These are phyloP conservation scores for Fimicolochytrium jonesii DNA, from an alignment of 192 early-diverging fungal species.

Conservation along the genomic window DNA sequence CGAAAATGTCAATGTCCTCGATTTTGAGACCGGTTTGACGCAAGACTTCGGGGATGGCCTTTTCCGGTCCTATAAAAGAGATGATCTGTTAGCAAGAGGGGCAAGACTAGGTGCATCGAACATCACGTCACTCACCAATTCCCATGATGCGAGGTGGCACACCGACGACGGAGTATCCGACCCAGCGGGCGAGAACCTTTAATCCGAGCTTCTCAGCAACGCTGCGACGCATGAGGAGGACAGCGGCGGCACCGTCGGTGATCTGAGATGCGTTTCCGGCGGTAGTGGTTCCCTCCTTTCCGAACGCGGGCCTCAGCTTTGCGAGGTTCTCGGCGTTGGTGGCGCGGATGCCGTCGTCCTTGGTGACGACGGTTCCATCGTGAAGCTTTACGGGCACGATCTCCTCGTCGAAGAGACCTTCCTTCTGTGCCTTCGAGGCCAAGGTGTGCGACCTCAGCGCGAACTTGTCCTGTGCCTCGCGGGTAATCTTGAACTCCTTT, in stretches of 20 bases:
- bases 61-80: conserved; percentile 95
- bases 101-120: no score
- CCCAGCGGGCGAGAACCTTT: conserved; percentile 80
- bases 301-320: conserved; percentile 92
- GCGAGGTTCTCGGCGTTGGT: conserved; percentile 75
- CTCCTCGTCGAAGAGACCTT: conserved; percentile 87
- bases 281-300: conserved; percentile 76
- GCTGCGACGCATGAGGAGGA: conserved; percentile 91
- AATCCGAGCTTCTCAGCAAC: conserved; percentile 82
- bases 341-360: conserved; percentile 90
- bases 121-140: no score
- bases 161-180: conserved; percentile 83
- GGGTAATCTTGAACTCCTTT: conserved; percentile 75
- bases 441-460: conserved; percentile 79
- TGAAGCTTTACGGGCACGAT: conserved; percentile 81
- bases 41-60: conserved; percentile 86
- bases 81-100: no score
- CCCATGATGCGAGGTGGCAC: conserved; percentile 95
- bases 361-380: conserved; percentile 75
- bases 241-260: conserved; percentile 87
- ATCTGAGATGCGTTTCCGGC: conserved; percentile 98
- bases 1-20: conserved; percentile 80
- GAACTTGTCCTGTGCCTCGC: conserved; percentile 88
- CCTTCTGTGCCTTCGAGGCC: conserved; percentile 82
- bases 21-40: conserved; percentile 70